Base-by-base conservation (phyloP, 202 grass and related monocot genomes). In the Hordeum pubiflorum region DNA sequence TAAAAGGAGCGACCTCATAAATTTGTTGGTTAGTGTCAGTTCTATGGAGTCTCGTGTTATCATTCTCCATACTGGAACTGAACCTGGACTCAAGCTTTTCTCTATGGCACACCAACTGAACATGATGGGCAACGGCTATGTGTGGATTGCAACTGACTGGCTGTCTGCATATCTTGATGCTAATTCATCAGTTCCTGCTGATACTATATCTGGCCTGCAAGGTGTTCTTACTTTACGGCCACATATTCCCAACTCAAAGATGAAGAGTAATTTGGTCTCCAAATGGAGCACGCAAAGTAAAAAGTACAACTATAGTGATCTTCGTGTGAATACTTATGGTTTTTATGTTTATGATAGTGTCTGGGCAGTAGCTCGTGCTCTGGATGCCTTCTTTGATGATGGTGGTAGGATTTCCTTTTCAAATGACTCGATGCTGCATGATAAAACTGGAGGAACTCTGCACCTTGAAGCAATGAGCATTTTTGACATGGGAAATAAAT, bases 141-240 rank as follows among this genome's bases (percentile, higher is more conserved):
- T 94, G 32, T 98, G 95, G 95, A 98, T 98, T 69, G 90, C 90
- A 26, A 94, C 95, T 68, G 95, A 98, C 83, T 98, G 95, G 95
- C 92, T 98, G 70, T 84, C 88, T 64, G 29, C 88, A 71, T 78
- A 81, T 56, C 61, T 98, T 70, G 95, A 98, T 91, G 86, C 92
- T 39, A 83, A 78, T 83, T 84, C 90, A 68, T 89, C 88, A 2
- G 67, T 91, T 83, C 59, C 86, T 88, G 86, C 62, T 82, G 80
- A 91, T 10, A 80, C 58, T 29, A 89, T 98, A 91, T 73, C 57
- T 84, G 85, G 63, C 20, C 89, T 98, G 87, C 95, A 98, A 95
- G 95, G 95, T 80, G 88, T 98, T 86, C 67, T 98, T 63, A 92
- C 90, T 63, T 68, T 98, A 64, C 86, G 92, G 17, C 74, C 86